Evolutionary conservation across 2,329 filamentous ascomycete genomes (phyloP).

Genomic region (Shiraia sp.): DNA sequence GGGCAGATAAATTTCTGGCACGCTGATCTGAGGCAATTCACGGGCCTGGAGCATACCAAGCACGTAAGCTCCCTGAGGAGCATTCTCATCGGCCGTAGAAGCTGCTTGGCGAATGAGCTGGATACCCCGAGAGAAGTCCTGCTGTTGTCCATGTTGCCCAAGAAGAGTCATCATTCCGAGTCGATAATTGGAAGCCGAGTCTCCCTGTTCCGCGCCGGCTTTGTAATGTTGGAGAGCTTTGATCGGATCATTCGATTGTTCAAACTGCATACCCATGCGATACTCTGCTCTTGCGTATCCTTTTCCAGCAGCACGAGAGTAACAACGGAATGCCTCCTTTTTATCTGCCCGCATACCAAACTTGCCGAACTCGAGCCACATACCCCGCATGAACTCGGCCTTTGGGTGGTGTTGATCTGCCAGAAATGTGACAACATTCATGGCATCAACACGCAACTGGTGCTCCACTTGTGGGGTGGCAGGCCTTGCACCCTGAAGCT

Average conservation of each 20-base stretch:
- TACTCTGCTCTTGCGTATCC: constrained; percentile 91
- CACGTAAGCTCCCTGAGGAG: constrained; percentile 92
- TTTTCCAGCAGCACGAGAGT: constrained; percentile 81
- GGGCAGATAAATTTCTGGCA: constrained; percentile 73
- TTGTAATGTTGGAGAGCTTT: constrained; percentile 93
- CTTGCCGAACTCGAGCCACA: constrained; percentile 98
- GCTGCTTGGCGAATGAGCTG: constrained; percentile 84
- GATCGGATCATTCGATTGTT: constrained; percentile 87
- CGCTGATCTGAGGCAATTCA: constrained; percentile 85
- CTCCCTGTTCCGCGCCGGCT: constrained; percentile 74
- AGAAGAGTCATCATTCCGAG: constrained; percentile 97
- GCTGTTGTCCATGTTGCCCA: constrained; percentile 86
- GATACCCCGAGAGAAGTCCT: constrained; percentile 77
- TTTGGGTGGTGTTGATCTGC: constrained; percentile 91
- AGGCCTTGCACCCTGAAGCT: constrained; percentile 64
- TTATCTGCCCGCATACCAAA: constrained; percentile 90
- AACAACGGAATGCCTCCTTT: constrained; percentile 88
- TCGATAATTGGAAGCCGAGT: constrained; percentile 85
- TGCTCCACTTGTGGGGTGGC: constrained; percentile 86
- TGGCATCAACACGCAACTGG: constrained; percentile 81
- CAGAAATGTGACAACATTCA: constrained; percentile 89
- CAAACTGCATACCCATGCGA: constrained; percentile 96
- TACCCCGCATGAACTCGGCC: constrained; percentile 89
- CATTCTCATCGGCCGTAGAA: constrained; percentile 89
- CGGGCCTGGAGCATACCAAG: constrained; percentile 92